Evolutionary conservation across 306 rosid genomes (phyloP).

Genomic region (Begonia masoniana): DNA sequence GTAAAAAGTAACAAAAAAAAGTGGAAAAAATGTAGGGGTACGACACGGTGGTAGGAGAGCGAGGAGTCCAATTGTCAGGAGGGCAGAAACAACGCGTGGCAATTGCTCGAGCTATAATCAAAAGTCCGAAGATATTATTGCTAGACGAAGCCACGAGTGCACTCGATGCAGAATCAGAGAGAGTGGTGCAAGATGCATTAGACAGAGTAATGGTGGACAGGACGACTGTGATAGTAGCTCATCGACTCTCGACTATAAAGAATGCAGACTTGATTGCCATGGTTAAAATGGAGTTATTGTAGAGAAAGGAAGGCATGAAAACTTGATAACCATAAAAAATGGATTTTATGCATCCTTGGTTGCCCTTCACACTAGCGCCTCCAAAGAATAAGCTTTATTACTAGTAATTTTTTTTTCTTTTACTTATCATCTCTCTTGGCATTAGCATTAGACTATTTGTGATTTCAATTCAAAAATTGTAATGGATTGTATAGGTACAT

Average conservation of each 20-base stretch:
- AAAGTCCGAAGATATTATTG: slow-evolving; percentile 57
- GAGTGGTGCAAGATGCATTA: slow-evolving; percentile 63
- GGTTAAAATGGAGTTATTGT: slow-evolving; percentile 50
- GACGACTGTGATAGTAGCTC: slow-evolving; percentile 75
- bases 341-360: slow-evolving; percentile 71
- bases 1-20: too few relatives aligned
- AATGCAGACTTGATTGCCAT: slow-evolving; percentile 61
- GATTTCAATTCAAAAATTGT: too few relatives aligned
- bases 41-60: slow-evolving; percentile 57
- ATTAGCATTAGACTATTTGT: too few relatives aligned
- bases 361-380: slow-evolving; percentile 27
- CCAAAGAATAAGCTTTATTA: too few relatives aligned
- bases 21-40: slow-evolving; percentile 18
- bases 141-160: slow-evolving; percentile 94
- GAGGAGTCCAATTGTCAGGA: slow-evolving; percentile 72
- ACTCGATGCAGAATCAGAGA: slow-evolving; percentile 66
- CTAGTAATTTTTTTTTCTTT: too few relatives aligned
- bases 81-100: slow-evolving; percentile 85
- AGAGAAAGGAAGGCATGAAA: slow-evolving; percentile 61
- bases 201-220: slow-evolving; percentile 59
- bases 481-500: too few relatives aligned
- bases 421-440: too few relatives aligned
- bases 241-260: slow-evolving; percentile 57
- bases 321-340: slow-evolving; percentile 35
- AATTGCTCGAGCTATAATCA: slow-evolving; percentile 68